phyloP scores from a whole-genome alignment of 192 early-diverging fungal species.

The Dispira parvispora region DNA sequence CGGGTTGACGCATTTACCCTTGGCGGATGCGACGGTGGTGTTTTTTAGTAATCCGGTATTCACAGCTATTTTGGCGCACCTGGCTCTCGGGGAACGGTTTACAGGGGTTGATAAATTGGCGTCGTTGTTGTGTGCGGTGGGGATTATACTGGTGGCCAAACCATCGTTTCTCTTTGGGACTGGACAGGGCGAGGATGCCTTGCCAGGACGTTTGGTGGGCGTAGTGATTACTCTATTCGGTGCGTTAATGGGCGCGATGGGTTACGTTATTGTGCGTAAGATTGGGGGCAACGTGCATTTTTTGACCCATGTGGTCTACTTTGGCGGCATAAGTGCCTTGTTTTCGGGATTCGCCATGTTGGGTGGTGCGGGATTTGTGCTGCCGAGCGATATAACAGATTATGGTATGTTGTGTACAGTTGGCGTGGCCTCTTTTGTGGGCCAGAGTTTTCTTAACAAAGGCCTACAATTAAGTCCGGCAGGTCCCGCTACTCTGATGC shows the following conservation, averaged over 20 bases:
- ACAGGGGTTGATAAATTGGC: constrained; percentile 34
- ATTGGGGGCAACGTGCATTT: constrained; percentile 52
- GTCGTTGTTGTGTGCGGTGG: constrained; percentile 34
- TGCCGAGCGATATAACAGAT: constrained; percentile 25
- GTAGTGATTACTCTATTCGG: constrained; percentile 33
- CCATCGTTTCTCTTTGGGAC: constrained; percentile 28
- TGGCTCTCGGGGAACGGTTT: constrained; percentile 46
- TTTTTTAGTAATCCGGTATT: constrained; percentile 68
- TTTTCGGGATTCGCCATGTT: constrained; percentile 28
- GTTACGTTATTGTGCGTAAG: constrained; percentile 54
- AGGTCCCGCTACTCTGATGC: constrained; percentile 60
- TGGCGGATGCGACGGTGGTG: constrained; percentile 60
- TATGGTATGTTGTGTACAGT: constrained; percentile 29
- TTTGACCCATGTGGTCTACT: constrained; percentile 66
- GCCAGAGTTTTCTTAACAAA: constrained; percentile 55
- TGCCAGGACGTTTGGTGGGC: constrained; percentile 17
- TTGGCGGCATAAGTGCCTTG: constrained; percentile 42
- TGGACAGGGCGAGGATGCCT: constrained; percentile 6
- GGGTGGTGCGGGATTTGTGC: constrained; percentile 15
- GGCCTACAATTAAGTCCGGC: constrained; percentile 58
- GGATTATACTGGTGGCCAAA: constrained; percentile 44
- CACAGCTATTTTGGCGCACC: constrained; percentile 45
- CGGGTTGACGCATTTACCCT: constrained; percentile 41
- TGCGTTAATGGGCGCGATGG: constrained; percentile 38
- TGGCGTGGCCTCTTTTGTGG: constrained; percentile 44